Conservation (phyloP, 2,329 filamentous ascomycete genomes). For the Talaromyces verruculosus region DNA sequence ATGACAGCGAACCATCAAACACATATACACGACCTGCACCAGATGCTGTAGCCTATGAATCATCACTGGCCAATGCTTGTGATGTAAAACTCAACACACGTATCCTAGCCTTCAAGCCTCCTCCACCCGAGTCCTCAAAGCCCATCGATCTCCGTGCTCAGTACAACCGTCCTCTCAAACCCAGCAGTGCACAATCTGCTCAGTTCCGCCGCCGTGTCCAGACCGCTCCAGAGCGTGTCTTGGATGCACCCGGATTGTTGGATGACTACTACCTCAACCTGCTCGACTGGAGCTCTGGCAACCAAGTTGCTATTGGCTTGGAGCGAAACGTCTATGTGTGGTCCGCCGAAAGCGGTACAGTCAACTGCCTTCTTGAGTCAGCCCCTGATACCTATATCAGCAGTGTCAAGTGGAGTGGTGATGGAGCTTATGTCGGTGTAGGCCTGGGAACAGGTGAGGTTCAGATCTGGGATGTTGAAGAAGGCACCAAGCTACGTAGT, state of each 20-base stretch:
- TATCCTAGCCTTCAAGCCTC: slow-evolving; percentile 97
- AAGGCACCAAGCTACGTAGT: slow-evolving; percentile 91
- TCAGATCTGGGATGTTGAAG: slow-evolving; percentile 98
- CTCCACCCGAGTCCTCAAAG: slow-evolving; percentile 95
- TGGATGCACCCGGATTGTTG: slow-evolving; percentile 91
- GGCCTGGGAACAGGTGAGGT: slow-evolving; percentile 94
- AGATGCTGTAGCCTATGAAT: slow-evolving; percentile 86
- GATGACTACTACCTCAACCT: slow-evolving; percentile 99
- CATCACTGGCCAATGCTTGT: slow-evolving; percentile 84
- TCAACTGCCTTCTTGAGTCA: slow-evolving; percentile 85
- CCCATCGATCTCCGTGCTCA: slow-evolving; percentile 96
- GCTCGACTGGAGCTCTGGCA: slow-evolving; percentile 95
- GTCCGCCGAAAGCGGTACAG: slow-evolving; percentile 91
- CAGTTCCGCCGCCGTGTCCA: slow-evolving; percentile 90
- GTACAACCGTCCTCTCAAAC: slow-evolving; percentile 94
- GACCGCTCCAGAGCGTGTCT: slow-evolving; percentile 90
- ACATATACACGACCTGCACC: slow-evolving; percentile 77
- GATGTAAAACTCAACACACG: slow-evolving; percentile 91
- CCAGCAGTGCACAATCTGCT: slow-evolving; percentile 69
- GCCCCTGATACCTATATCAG: slow-evolving; percentile 90
- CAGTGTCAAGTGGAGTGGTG: slow-evolving; percentile 97
- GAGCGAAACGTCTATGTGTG: slow-evolving; percentile 98
- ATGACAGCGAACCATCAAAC: slow-evolving; percentile 65
- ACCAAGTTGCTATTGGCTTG: slow-evolving; percentile 96
- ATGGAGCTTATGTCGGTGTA: slow-evolving; percentile 93